A percentile compares a stretch with the other conserved stretches of the same genome.
Conservation (phyloP, 306 rosid genomes). For the Castanea crenata region DNA sequence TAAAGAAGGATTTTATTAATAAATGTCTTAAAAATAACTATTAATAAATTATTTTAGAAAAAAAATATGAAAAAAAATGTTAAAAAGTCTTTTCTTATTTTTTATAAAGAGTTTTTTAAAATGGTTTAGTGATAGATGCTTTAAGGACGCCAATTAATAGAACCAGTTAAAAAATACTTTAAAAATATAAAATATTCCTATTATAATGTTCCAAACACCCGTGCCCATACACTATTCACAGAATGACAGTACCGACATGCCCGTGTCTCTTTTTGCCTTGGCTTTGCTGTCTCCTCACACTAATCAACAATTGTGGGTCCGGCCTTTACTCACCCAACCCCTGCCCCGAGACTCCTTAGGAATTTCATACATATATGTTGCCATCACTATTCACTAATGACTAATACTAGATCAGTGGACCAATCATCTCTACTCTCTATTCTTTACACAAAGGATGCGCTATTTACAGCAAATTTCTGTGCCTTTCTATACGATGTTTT, state of each 20-base stretch:
- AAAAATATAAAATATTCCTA: neutral
- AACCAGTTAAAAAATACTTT: neutral
- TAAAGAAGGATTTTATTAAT: too few species aligned
- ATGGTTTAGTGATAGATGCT: accelerated
- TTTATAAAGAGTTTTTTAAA: accelerated
- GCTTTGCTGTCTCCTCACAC: neutral
- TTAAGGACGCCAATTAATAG: accelerated
- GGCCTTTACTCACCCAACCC: neutral
- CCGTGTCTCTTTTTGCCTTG: neutral
- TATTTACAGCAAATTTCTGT: too few species aligned
- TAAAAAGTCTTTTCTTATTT: too few species aligned
- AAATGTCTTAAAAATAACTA: accelerated
- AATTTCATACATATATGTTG: neutral
- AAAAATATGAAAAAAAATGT: too few species aligned
- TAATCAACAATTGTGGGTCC: neutral
- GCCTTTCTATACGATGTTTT: too few species aligned
- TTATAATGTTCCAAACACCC: constrained; percentile 2
- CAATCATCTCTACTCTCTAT: neutral
- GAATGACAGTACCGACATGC: constrained; percentile 1
- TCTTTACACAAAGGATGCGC: too few species aligned
- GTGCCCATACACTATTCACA: constrained; percentile 1
- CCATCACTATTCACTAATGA: neutral
- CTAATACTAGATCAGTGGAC: neutral
- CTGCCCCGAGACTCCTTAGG: neutral
- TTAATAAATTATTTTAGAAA: too few species aligned